These are phyloP conservation scores for Clavaria fumosa DNA, from an alignment of 768 basidiomycete genomes.

Conservation along the genomic window DNA sequence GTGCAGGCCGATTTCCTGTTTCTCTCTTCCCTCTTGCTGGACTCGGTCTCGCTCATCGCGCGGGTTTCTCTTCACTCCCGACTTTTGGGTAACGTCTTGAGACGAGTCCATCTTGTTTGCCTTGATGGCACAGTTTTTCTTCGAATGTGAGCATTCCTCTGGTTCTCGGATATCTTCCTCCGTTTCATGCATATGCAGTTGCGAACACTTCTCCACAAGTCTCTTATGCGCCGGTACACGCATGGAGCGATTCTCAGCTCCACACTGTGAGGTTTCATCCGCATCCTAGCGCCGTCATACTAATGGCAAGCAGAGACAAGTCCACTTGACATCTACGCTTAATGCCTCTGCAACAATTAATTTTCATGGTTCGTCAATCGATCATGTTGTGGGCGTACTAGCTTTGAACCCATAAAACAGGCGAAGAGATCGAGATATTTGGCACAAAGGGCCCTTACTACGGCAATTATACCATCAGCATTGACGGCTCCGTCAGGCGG, in stretches of 20 bases:
- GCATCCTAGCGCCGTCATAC: too few species aligned
- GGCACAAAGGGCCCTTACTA: slow-evolving; percentile 31
- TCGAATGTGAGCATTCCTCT: slow-evolving; percentile 21
- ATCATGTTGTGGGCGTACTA: not conserved
- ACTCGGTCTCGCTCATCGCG: too few species aligned
- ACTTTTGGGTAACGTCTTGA: too few species aligned
- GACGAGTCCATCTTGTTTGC: slow-evolving; percentile 17
- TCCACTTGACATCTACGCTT: too few species aligned
- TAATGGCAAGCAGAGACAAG: too few species aligned
- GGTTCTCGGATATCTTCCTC: not conserved
- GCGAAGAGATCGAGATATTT: slow-evolving; percentile 37
- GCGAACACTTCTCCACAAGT: slow-evolving; percentile 44
- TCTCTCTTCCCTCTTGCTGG: too few species aligned
- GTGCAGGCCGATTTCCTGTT: too few species aligned
- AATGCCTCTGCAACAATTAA: slow-evolving; percentile 31
- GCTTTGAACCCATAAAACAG: slow-evolving; percentile 12
- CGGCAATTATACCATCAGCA: slow-evolving; percentile 28
- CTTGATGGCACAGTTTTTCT: slow-evolving; percentile 35
- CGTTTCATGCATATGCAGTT: slow-evolving; percentile 20
- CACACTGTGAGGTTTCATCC: too few species aligned
- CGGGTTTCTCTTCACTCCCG: too few species aligned
- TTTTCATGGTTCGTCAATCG: slow-evolving; percentile 30
- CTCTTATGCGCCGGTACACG: slow-evolving; percentile 31
- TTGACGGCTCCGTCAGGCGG: slow-evolving; percentile 27
- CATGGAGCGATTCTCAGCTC: slow-evolving; percentile 40